Conservation (phyloP, 2,329 filamentous ascomycete species). For the Neophaeococcomyces mojaviensis region DNA sequence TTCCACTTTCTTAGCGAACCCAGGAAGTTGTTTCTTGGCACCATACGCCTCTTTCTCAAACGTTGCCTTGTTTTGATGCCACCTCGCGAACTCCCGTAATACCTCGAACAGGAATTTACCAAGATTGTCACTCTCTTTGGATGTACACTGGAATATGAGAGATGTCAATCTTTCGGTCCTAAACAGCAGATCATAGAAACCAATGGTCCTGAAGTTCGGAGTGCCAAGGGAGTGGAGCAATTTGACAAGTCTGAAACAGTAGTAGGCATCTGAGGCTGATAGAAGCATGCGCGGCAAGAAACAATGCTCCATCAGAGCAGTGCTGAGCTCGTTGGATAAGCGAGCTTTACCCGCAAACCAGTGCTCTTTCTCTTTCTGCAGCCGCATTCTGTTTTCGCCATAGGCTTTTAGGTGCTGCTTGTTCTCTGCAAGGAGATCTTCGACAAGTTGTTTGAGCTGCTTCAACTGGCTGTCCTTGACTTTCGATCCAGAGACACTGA, state of each 20-base stretch:
- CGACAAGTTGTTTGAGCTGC: slow-evolving; percentile 59
- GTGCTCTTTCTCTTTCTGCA: slow-evolving; percentile 66
- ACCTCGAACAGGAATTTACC: slow-evolving; percentile 81
- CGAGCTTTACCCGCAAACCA: slow-evolving; percentile 67
- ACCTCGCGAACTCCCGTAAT: slow-evolving; percentile 68
- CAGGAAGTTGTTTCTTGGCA: slow-evolving; percentile 56
- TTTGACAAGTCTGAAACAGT: slow-evolving; percentile 76
- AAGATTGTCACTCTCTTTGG: slow-evolving; percentile 86
- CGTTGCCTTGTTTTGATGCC: slow-evolving; percentile 68
- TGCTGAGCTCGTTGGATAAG: slow-evolving; percentile 61
- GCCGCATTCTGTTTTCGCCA: slow-evolving; percentile 57
- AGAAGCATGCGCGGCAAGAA: slow-evolving; percentile 80
- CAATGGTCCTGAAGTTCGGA: slow-evolving; percentile 78
- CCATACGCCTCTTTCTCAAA: slow-evolving; percentile 82
- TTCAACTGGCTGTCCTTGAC: slow-evolving; percentile 65
- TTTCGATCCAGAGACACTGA: slow-evolving; percentile 57
- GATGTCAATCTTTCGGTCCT: slow-evolving; percentile 70
- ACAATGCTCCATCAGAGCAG: slow-evolving; percentile 78
- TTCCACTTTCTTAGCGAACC: slow-evolving; percentile 70
- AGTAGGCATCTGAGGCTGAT: slow-evolving; percentile 81
- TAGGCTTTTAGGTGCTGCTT: slow-evolving; percentile 62
- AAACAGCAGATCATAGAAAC: slow-evolving; percentile 77
- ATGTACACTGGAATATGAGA: slow-evolving; percentile 81
- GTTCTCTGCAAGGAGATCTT: slow-evolving; percentile 65
- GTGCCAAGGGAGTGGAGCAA: slow-evolving; percentile 78